phyloP scores from a whole-genome alignment of 768 basidiomycete species.

The Xerocomellus intermedius region DNA sequence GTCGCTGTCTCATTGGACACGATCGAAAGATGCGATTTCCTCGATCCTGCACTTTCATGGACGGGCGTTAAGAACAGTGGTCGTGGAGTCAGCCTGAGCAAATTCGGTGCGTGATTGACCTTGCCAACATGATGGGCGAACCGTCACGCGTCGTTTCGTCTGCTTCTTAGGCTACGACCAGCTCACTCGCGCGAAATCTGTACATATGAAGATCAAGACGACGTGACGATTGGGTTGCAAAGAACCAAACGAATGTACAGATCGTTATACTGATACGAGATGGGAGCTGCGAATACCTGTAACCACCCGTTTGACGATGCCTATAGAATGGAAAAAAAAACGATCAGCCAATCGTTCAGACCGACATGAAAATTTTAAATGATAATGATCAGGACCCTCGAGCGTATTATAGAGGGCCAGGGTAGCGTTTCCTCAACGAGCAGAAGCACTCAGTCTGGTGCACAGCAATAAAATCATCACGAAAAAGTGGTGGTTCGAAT shows the following conservation, averaged over 20 bases:
- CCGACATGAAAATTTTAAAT: neutral
- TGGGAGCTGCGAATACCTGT: neutral
- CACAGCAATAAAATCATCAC: conserved; percentile 37
- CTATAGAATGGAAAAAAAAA: neutral
- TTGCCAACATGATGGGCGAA: neutral
- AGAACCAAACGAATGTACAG: neutral
- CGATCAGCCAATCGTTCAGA: conserved; percentile 1
- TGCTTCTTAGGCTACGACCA: conserved; percentile 73
- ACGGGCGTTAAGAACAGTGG: conserved; percentile 94
- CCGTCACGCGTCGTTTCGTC: neutral
- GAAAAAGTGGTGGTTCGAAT: neutral
- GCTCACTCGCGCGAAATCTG: conserved; percentile 74
- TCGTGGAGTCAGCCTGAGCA: conserved; percentile 84
- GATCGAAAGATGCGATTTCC: conserved; percentile 68
- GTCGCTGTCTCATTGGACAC: neutral
- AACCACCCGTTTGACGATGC: neutral
- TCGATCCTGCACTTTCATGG: conserved; percentile 95
- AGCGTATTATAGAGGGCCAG: conserved; percentile 35
- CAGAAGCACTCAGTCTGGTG: conserved; percentile 35
- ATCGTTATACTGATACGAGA: neutral
- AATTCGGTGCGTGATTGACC: conserved; percentile 66
- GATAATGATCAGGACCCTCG: conserved; percentile 31
- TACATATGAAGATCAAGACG: conserved; percentile 80
- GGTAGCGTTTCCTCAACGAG: conserved; percentile 33
- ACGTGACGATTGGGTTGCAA: neutral